Base-by-base conservation (phyloP, 495 filamentous ascomycete species). In the Hyaloscypha hepaticicola region DNA sequence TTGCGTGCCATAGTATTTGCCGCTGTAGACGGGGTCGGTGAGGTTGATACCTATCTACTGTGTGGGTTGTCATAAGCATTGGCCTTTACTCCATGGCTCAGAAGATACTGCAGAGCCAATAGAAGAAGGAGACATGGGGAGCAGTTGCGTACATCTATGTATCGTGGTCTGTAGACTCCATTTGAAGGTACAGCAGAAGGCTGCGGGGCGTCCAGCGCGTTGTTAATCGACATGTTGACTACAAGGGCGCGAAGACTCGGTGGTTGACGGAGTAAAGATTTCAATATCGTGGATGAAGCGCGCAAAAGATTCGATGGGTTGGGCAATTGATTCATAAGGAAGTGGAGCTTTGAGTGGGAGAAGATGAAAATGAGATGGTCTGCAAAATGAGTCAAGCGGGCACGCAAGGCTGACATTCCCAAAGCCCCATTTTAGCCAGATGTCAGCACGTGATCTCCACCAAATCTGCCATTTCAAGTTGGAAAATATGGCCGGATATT, bases 11-110 rank as follows among this genome's bases (percentile, higher is more conserved):
- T 95, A 89, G 72, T 99, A 94, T 25, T 85, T 76, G 51, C 95
- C 95, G 25, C 80, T 79, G 76, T 93, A 99, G 67, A 96, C 88
- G 26, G 89, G 86, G 66, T 98, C 95, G 58, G 90, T 88, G 45
- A 99, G 81, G 77, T 99, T 99, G 79, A 99, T 97, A 38, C 95
- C 95, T 60, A 98, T 85, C 83, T 83, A 70, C 59, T 68, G 58
- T 52, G 59, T 65, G 33, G 48, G 25, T 24, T 45, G 52, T 26
- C n/a, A 29, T 57, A 34, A 64, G 33, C 29, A 29, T 16, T 27
- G 33, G 25, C 21, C 12, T 7, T 53, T 5, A 5, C 12, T 0
- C 9, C 0, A 53, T 24, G 25, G 21, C 3, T 25, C 19, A 26
- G 7, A 25, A 25, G 19, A 16, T 11, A 53, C 48, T 5, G 16